These are phyloP conservation scores for Cornus florida DNA, from an alignment of 148 eudicot species.

Conservation along the genomic window DNA sequence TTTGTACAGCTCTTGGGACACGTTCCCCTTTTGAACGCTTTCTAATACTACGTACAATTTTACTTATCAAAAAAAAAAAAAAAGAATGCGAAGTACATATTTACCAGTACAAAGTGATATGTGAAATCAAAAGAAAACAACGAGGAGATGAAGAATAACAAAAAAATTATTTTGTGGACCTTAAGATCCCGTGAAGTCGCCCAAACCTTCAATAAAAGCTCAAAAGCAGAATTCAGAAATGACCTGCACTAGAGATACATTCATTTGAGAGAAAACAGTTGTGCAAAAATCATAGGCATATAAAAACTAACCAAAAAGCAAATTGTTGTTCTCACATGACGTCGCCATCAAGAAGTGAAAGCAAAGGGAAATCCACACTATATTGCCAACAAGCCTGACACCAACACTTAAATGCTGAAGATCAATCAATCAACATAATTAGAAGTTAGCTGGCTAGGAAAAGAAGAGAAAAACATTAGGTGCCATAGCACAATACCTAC, in stretches of 20 bases:
- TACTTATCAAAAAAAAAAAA: not conserved
- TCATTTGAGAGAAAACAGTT: conserved; percentile 18
- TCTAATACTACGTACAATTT: no score
- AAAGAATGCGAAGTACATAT: not conserved
- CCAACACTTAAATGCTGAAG: conserved; percentile 96
- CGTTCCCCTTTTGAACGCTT: no score
- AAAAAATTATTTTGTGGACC: conserved; percentile 37
- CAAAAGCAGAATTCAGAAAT: conserved; percentile 85
- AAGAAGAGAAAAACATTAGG: not conserved
- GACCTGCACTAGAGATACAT: conserved; percentile 65
- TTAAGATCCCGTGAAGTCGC: conserved; percentile 86
- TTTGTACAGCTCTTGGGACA: no score
- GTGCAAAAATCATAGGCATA: conserved; percentile 4
- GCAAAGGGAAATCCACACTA: conserved; percentile 63
- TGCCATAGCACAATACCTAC: not conserved
- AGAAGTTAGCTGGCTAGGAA: conserved; percentile 1
- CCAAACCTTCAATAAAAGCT: conserved; percentile 92
- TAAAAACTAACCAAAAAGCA: conserved; percentile 14
- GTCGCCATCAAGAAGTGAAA: conserved; percentile 71
- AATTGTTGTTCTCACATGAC: conserved; percentile 64
- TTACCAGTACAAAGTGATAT: not conserved
- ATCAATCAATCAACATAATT: conserved; percentile 1
- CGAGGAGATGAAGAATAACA: not conserved
- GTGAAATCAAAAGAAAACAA: not conserved
- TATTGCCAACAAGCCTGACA: conserved; percentile 92